Evolutionary conservation across 345 rosid genomes (phyloP).

Genomic region (Arabis alpina): DNA sequence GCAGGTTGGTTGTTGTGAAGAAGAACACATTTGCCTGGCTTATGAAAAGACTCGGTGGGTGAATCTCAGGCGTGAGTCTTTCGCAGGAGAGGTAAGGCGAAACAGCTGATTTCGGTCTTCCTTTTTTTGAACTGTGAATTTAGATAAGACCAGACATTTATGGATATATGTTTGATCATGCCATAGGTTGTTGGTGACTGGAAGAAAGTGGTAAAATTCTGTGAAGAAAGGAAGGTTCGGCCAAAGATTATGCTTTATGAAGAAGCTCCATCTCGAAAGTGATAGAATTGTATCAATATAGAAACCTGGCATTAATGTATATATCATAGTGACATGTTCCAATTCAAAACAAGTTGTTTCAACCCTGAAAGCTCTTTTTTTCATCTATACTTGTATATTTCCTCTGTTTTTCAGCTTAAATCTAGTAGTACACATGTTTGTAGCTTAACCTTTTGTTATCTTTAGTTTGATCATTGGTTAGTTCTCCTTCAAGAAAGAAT

Average conservation of each 20-base stretch:
- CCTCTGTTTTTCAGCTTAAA: too few relatives aligned
- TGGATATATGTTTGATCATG: conserved; percentile 1
- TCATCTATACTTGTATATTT: too few relatives aligned
- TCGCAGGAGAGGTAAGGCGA: conserved; percentile 22
- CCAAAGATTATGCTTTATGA: conserved; percentile 31
- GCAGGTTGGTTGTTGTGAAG: conserved; percentile 29
- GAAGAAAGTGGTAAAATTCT: conserved; percentile 21
- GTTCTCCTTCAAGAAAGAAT: too few relatives aligned
- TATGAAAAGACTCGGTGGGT: conserved; percentile 23
- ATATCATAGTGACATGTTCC: background rate
- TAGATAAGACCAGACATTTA: background rate
- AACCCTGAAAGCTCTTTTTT: too few relatives aligned
- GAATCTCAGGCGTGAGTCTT: conserved; percentile 14
- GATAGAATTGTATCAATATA: background rate
- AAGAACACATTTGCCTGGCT: conserved; percentile 11
- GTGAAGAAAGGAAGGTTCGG: conserved; percentile 13
- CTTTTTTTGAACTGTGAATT: background rate
- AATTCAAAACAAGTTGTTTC: background rate
- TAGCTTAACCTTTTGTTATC: too few relatives aligned
- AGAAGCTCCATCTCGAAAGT: background rate
- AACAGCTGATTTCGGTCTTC: background rate
- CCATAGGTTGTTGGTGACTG: conserved; percentile 29
- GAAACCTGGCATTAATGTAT: background rate
- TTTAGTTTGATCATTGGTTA: too few relatives aligned
- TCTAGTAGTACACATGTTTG: too few relatives aligned